These are phyloP conservation scores for Buddleja alternifolia DNA, from an alignment of 257 asterid species.

Conservation along the genomic window DNA sequence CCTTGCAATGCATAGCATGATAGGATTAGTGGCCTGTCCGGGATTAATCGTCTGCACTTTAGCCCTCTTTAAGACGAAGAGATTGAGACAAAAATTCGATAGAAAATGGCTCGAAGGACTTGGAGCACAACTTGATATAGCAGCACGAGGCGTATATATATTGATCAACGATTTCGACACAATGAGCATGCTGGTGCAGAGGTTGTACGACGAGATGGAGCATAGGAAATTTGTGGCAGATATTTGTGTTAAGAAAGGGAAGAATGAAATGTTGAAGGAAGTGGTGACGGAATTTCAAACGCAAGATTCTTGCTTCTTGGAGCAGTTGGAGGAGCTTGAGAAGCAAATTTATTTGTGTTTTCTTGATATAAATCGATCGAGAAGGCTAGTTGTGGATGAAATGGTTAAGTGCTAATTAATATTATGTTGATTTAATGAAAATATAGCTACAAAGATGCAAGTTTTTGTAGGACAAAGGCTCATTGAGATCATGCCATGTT, in stretches of 20 bases:
- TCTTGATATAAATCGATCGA: conserved; percentile 62
- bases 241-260: conserved; percentile 51
- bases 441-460: not conserved
- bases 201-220: conserved; percentile 59
- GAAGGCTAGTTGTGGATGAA: conserved; percentile 52
- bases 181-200: conserved; percentile 50
- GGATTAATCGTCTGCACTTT: conserved; percentile 29
- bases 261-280: conserved; percentile 48
- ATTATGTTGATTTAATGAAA: no score
- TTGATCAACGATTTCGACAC: conserved; percentile 68
- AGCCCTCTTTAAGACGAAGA: conserved; percentile 29
- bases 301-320: conserved; percentile 41
- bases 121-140: conserved; percentile 56
- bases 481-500: no score
- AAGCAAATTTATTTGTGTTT: conserved; percentile 63
- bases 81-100: not conserved
- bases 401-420: conserved; percentile 25
- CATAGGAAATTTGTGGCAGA: conserved; percentile 51
- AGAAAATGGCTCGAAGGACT: conserved; percentile 28
- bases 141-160: conserved; percentile 66
- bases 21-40: conserved; percentile 39
- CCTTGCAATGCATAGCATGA: conserved; percentile 42
- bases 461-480: not conserved
- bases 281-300: conserved; percentile 49
- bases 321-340: conserved; percentile 69